Base-by-base conservation (phyloP, 805 yeast genomes). In the Tetrapisispora phaffii region DNA sequence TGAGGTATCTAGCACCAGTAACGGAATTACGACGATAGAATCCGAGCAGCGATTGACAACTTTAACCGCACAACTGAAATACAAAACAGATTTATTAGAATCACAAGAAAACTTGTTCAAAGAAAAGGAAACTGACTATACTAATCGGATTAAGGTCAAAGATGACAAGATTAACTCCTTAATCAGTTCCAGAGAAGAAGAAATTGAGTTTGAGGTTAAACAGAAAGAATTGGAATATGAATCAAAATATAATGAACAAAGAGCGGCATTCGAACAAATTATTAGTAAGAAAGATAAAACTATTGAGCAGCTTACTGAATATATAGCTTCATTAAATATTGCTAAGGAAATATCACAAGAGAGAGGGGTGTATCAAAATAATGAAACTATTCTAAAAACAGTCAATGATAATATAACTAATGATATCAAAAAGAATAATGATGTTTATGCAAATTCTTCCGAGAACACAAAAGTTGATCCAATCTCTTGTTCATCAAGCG, bases 181-280 rank as follows among this genome's bases (percentile, higher is more conserved):
- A 10, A n/a, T 38, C 4, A 28, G n/a, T 9, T 38, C 41, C 4
- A 38, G 33, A 13, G 41, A 38, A 17, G 33, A 38, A 26, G 41
- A 38, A 28, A 38, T 38, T 12, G 41, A 26, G 17, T 24, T 38
- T 26, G 41, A 38, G 20, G 8, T 38, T 10, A 38, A 38, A 19
- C 41, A 38, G 19, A 38, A 26, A 19, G 41, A 38, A 28, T 28
- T 38, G 13, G 41, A 38, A 28, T 38, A 17, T 28, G 41, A 38
- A 17, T 16, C 10, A 6, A 38, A 38, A 26, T 38, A 26, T 38
- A 17, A 2, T 4, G 41, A 38, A 26, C 41, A 38, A 28, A 16
- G 41, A 26, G 26, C 24, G 26, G 17, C 23, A 19, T 38, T 38
- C 19, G 41, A 38, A 19, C 33, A 38, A 4, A 24, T 38, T 15